phyloP scores from a whole-genome alignment of 805 yeast species.

The Lachancea lanzarotensis region DNA sequence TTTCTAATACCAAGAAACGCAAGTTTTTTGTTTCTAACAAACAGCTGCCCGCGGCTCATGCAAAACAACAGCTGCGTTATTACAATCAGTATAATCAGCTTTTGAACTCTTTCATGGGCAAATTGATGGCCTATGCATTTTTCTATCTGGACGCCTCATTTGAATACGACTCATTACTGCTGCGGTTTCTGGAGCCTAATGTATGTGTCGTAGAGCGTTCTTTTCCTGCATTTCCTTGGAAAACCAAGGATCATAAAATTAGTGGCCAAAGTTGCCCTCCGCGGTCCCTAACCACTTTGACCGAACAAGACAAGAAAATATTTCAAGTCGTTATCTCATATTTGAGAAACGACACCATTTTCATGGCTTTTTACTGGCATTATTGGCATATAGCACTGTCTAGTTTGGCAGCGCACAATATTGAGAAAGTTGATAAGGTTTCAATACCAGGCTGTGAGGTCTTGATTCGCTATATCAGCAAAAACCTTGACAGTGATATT shows the following conservation, averaged over 20 bases:
- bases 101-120: constrained; percentile 27
- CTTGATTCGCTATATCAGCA: constrained; percentile 14
- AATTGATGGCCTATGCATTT: constrained; percentile 28
- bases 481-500: constrained; percentile 20
- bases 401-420: constrained; percentile 2
- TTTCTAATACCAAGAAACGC: constrained; percentile 19
- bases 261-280: constrained; percentile 1
- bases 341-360: constrained; percentile 23
- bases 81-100: constrained; percentile 20
- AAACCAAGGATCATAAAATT: constrained; percentile 12
- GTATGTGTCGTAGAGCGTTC: neutral
- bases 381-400: constrained; percentile 26
- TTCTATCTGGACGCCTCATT: constrained; percentile 25
- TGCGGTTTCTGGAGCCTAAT: constrained; percentile 6
- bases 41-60: neutral
- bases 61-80: constrained; percentile 6
- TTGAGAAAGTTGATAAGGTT: constrained; percentile 3
- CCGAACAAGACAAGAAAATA: constrained; percentile 12
- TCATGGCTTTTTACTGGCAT: constrained; percentile 29
- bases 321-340: constrained; percentile 28
- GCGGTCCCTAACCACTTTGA: neutral
- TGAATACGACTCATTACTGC: constrained; percentile 21
- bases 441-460: constrained; percentile 18
- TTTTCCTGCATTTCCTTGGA: constrained; percentile 22
- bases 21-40: neutral